Percentiles rank a stretch among this genome's conserved stretches.
phyloP scores from a whole-genome alignment of 2,329 filamentous ascomycete species.

The Colletotrichum aenigma region DNA sequence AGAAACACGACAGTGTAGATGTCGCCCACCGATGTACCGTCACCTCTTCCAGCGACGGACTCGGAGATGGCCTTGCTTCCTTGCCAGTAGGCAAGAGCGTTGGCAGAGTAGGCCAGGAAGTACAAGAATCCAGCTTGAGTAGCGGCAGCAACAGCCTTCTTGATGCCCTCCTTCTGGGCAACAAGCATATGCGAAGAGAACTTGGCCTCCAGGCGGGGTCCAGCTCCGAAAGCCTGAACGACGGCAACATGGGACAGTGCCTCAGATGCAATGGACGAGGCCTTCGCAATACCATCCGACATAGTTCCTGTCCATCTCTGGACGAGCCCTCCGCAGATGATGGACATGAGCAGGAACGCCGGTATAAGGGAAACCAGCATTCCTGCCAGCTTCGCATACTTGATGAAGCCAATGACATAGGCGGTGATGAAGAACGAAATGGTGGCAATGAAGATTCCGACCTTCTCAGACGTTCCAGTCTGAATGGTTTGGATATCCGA shows the following conservation, averaged over 20 bases:
- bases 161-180: slow-evolving; percentile 56
- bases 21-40: slow-evolving; percentile 44
- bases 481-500: slow-evolving; percentile 65
- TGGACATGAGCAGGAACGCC: slow-evolving; percentile 58
- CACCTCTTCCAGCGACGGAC: slow-evolving; percentile 35
- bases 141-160: slow-evolving; percentile 62
- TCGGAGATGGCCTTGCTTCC: slow-evolving; percentile 58
- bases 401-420: slow-evolving; percentile 66
- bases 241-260: slow-evolving; percentile 56
- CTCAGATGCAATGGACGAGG: slow-evolving; percentile 60
- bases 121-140: slow-evolving; percentile 66
- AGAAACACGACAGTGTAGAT: slow-evolving; percentile 70
- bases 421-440: slow-evolving; percentile 65
- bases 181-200: slow-evolving; percentile 57
- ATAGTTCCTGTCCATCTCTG: slow-evolving; percentile 49
- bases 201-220: slow-evolving; percentile 53
- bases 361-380: slow-evolving; percentile 62
- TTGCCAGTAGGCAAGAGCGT: slow-evolving; percentile 72
- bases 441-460: slow-evolving; percentile 61
- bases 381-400: slow-evolving; percentile 59
- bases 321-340: slow-evolving; percentile 54
- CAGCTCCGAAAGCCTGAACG: slow-evolving; percentile 61
- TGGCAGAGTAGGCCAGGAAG: slow-evolving; percentile 71
- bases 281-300: slow-evolving; percentile 50
- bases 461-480: slow-evolving; percentile 67